Conservation (phyloP, 805 yeast genomes). For the Wickerhamiella slavikovae region DNA sequence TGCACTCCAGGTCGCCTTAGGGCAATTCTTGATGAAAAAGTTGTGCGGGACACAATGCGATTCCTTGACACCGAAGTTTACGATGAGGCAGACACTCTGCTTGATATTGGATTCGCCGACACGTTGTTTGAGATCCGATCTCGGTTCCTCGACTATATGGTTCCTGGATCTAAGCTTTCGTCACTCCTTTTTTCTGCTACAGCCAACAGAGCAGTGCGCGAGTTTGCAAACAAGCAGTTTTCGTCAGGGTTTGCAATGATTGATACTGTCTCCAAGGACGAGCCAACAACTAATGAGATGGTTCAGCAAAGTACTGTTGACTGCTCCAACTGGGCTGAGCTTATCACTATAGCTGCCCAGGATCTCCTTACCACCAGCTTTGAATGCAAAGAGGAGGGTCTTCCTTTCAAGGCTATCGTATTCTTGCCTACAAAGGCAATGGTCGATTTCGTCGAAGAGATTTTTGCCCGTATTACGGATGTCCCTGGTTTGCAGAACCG, state of each 20-base stretch:
- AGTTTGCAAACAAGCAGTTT: constrained; percentile 34
- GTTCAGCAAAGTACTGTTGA: constrained; percentile 47
- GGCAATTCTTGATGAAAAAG: constrained; percentile 33
- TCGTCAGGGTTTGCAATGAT: constrained; percentile 21
- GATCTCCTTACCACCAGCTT: constrained; percentile 24
- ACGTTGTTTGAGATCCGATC: constrained; percentile 25
- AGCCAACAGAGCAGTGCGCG: constrained; percentile 42
- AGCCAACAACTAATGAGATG: constrained; percentile 58
- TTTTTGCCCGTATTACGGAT: constrained; percentile 9
- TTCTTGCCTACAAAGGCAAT: constrained; percentile 62
- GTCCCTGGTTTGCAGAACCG: constrained; percentile 1
- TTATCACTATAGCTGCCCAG: constrained; percentile 32
- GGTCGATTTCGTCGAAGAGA: constrained; percentile 34
- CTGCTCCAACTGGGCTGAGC: constrained; percentile 34
- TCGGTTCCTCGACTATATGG: constrained; percentile 31
- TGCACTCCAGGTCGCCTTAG: constrained; percentile 80
- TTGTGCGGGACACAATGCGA: constrained; percentile 26
- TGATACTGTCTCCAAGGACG: constrained; percentile 56
- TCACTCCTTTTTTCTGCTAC: constrained; percentile 80
- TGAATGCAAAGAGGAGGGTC: constrained; percentile 12
- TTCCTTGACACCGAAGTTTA: constrained; percentile 44
- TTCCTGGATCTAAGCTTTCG: constrained; percentile 22
- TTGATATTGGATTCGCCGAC: constrained; percentile 61
- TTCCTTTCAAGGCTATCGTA: constrained; percentile 50
- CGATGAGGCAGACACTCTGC: constrained; percentile 81